Conservation (phyloP, 169 alveolate genomes). For the Plasmodium relictum region DNA sequence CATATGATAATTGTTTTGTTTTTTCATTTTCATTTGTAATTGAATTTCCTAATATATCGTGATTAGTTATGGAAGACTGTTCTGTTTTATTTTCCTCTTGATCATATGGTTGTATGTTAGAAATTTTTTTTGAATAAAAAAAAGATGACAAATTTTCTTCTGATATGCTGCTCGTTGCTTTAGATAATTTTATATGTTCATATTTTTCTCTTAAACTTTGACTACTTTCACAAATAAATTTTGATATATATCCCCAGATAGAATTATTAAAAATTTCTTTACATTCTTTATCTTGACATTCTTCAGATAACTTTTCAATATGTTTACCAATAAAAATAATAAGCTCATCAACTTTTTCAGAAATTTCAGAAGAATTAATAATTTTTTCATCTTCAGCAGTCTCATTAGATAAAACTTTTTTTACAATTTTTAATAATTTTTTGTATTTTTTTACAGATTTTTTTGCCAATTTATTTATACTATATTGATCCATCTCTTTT, state of each 20-base stretch:
- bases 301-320: conserved; percentile 13
- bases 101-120: not conserved
- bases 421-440: conserved; percentile 52
- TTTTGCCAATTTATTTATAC: conserved; percentile 57
- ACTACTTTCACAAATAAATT: not conserved
- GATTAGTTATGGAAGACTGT: not conserved
- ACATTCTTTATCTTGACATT: conserved; percentile 37
- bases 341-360: conserved; percentile 28
- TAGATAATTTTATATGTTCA: too few relatives aligned
- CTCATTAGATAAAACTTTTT: conserved; percentile 12
- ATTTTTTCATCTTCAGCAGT: not conserved
- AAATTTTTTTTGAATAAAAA: conserved; percentile 14
- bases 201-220: too few relatives aligned
- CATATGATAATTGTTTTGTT: too few relatives aligned
- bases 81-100: conserved; percentile 14
- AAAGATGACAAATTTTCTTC: conserved; percentile 4
- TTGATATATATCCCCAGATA: conserved; percentile 55
- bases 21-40: too few relatives aligned
- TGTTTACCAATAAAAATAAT: conserved; percentile 38
- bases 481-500: conserved; percentile 58
- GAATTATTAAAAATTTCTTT: conserved; percentile 24
- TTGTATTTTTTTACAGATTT: conserved; percentile 54
- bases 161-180: not conserved
- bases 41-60: too few relatives aligned
- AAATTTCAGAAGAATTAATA: not conserved